Base-by-base conservation (phyloP, 371 early-diverging fungal species). In the Lichtheimia corymbifera region DNA sequence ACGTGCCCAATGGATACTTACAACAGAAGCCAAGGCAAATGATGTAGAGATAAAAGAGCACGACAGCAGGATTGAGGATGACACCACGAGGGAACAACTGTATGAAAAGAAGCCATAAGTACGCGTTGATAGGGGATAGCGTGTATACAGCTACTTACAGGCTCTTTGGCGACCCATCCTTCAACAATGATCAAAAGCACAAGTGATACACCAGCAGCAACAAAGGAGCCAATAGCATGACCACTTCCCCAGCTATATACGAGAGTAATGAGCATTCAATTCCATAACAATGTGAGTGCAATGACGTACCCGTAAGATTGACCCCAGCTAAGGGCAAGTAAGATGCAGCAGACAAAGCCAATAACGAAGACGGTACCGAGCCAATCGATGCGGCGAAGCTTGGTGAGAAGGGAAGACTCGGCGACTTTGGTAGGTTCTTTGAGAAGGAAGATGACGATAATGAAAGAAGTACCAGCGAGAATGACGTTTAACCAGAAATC, bases 401-500 rank as follows among this genome's bases (percentile, higher is more conserved):
- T 90, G 0, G 71, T 67, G 24, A 43, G 43, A 58, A 83, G 63
- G 1, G 80, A 74, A 11, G 70, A 53, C 11, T 72, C 50, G 14
- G 70, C 66, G 30, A 73, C 58, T 1, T 83, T 72, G 3, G 82
- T 77, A 17, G 71, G 59, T 50, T 74, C 68, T 13, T 87, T 61
- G 5, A 79, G 77, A 20, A 88, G 66, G 51, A 85, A 77, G 12
- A 83, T 40, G 4, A 88, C 53, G 22, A 88, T 50, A 1, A 79
- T 42, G 28, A 87, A 62, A 0, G 89, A 66, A 20, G 88, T 59
- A 4, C 68, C 83, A 15, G 87, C 81, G n/a, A 93, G 49, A 14
- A 90, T 91, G 15, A 92, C 68, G 67, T 92, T 92, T 58, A 92
- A 77, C 80, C 80, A 83, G 61, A 90, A 89, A 35, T 83, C 87